Conservation (phyloP, 768 basidiomycete genomes). For the Crassisporium funariophilum region DNA sequence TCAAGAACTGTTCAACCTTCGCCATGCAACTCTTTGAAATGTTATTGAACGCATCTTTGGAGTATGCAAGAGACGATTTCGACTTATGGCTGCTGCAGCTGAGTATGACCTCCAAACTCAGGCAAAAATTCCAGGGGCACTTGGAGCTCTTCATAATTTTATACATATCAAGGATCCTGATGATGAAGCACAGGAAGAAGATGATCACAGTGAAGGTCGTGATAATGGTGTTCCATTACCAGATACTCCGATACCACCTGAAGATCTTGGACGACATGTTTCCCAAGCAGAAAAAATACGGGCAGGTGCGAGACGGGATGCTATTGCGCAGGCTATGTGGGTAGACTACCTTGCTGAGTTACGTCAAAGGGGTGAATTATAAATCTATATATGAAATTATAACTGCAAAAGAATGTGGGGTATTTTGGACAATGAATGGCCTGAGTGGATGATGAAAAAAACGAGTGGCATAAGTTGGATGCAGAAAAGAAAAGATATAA, state of each 20-base stretch:
- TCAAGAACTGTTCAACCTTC: conserved; percentile 35
- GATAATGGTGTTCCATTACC: neutral
- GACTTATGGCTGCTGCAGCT: conserved; percentile 16
- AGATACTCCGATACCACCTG: conserved; percentile 5
- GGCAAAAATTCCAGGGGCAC: conserved; percentile 20
- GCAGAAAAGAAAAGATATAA: neutral
- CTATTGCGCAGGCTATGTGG: conserved; percentile 20
- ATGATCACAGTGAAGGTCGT: conserved; percentile 2
- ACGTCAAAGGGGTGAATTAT: conserved; percentile 1
- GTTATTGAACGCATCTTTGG: no score
- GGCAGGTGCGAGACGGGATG: conserved; percentile 11
- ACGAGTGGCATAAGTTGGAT: neutral
- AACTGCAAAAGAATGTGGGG: neutral
- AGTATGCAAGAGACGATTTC: conserved; percentile 27
- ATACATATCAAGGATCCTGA: conserved; percentile 24
- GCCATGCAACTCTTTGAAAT: conserved; percentile 31
- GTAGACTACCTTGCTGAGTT: conserved; percentile 8
- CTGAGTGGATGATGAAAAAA: neutral
- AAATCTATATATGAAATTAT: neutral
- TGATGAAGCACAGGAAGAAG: conserved; percentile 11
- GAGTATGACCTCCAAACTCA: conserved; percentile 24
- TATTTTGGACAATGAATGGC: neutral
- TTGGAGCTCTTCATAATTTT: conserved; percentile 29
- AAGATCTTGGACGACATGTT: conserved; percentile 10
- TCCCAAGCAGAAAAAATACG: conserved; percentile 6